These are phyloP conservation scores for Pouteria campechiana DNA, from an alignment of 179 eudicot species.

Conservation along the genomic window DNA sequence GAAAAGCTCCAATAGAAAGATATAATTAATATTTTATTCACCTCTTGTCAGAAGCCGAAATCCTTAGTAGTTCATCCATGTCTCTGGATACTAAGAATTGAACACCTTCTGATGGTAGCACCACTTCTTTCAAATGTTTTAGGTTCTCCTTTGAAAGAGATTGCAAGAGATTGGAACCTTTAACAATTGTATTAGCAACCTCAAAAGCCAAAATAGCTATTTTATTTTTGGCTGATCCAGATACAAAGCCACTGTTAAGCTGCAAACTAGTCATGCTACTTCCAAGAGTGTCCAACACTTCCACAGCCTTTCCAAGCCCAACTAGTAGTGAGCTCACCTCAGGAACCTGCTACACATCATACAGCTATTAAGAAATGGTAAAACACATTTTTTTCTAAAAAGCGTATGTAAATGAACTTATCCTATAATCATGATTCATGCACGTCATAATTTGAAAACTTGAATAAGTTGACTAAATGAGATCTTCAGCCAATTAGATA, in stretches of 20 bases:
- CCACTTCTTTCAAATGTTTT: constrained; percentile 72
- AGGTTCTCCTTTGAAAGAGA: constrained; percentile 78
- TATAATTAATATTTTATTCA: constrained; percentile 3
- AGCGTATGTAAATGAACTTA: not conserved
- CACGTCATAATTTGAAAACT: no score
- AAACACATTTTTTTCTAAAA: not conserved
- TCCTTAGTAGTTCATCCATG: constrained; percentile 65
- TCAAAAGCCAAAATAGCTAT: constrained; percentile 86
- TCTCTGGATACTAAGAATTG: constrained; percentile 69
- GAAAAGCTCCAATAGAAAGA: not conserved
- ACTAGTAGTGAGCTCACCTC: constrained; percentile 79
- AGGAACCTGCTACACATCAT: constrained; percentile 43
- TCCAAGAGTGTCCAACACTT: constrained; percentile 92
- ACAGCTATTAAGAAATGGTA: not conserved
- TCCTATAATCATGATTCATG: not conserved
- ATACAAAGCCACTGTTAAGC: constrained; percentile 68
- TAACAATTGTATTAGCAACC: constrained; percentile 89
- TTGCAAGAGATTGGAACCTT: constrained; percentile 89
- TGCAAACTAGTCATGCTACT: constrained; percentile 94
- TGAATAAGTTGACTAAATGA: no score
- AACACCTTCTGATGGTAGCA: constrained; percentile 86
- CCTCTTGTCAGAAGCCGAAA: constrained; percentile 98
- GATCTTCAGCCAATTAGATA: no score
- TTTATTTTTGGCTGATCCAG: constrained; percentile 68
- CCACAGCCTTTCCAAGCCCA: constrained; percentile 91